Percentiles rank a stretch among this genome's conserved stretches.
Conservation (phyloP, 148 eudicot genomes). For the Rhododendron simsii region DNA sequence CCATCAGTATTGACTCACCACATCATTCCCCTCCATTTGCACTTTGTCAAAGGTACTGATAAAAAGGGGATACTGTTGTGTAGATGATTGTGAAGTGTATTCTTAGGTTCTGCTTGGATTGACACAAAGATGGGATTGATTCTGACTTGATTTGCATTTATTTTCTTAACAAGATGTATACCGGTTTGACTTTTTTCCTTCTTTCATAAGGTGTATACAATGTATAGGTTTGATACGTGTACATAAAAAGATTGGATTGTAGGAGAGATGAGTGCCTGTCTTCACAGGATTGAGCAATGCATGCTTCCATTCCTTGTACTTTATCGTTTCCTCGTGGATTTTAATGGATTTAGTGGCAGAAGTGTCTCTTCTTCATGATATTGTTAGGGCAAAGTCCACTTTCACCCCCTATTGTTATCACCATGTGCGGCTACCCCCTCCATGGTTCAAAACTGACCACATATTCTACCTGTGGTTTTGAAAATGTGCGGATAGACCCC, state of each 20-base stretch:
- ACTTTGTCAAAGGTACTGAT: constrained; percentile 3
- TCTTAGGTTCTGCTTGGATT: neutral
- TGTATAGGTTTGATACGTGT: constrained; percentile 13
- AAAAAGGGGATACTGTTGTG: neutral
- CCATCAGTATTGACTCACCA: neutral
- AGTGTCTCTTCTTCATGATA: neutral
- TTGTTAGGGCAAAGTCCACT: neutral
- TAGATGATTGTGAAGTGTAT: constrained; percentile 1
- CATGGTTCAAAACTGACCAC: no score
- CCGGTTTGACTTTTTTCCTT: neutral
- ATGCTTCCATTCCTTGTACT: neutral
- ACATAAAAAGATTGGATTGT: neutral
- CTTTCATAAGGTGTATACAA: neutral
- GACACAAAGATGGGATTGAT: neutral
- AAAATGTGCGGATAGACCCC: no score
- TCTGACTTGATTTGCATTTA: neutral
- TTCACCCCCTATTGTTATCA: no score
- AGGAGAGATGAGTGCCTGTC: neutral
- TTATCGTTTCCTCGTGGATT: neutral
- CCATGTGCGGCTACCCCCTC: no score
- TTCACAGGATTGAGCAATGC: neutral
- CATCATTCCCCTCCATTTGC: neutral
- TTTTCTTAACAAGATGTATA: neutral
- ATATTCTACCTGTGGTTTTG: no score
- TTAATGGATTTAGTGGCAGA: neutral